phyloP scores from a whole-genome alignment of 768 basidiomycete genomes.

The Lentinula edodes region DNA sequence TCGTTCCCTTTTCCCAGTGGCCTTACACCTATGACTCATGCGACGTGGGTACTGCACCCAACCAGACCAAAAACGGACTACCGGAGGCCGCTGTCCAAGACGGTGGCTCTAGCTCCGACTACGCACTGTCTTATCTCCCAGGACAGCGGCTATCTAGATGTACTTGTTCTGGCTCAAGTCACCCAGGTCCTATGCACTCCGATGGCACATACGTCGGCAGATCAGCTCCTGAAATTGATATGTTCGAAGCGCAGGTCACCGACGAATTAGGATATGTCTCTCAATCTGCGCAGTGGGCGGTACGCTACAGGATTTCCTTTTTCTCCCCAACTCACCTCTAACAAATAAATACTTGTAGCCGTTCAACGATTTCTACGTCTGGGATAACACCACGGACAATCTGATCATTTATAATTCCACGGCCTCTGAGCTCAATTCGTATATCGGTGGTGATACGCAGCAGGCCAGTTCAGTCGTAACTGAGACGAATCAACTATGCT shows the following conservation, averaged over 20 bases:
- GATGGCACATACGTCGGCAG: slow-evolving; percentile 80
- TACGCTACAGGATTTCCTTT: slow-evolving; percentile 23
- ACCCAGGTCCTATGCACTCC: slow-evolving; percentile 73
- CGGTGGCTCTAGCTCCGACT: slow-evolving; percentile 44
- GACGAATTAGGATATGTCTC: slow-evolving; percentile 55
- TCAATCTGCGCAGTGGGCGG: slow-evolving; percentile 81
- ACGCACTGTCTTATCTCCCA: slow-evolving; percentile 65
- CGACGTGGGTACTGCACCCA: slow-evolving; percentile 78
- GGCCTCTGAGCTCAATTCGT: slow-evolving; percentile 55
- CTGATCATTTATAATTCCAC: slow-evolving; percentile 50
- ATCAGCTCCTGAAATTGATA: slow-evolving; percentile 84
- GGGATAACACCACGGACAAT: slow-evolving; percentile 59
- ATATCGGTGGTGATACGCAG: slow-evolving; percentile 64
- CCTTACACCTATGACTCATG: slow-evolving; percentile 79
- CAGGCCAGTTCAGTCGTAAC: slow-evolving; percentile 76
- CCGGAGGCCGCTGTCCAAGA: slow-evolving; percentile 57
- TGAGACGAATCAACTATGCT: slow-evolving; percentile 62
- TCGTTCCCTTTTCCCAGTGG: slow-evolving; percentile 42
- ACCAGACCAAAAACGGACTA: slow-evolving; percentile 70
- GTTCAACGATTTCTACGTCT: slow-evolving; percentile 67
- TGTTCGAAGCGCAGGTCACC: slow-evolving; percentile 78
- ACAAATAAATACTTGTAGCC: slow-evolving; percentile 37
- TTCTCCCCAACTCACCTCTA: background rate
- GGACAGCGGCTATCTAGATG: slow-evolving; percentile 84
- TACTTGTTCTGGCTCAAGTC: slow-evolving; percentile 76